Evolutionary conservation across 148 eudicot species (phyloP), one percentile per base, ranked within the genome.

Genomic region (Bassia scoparia): DNA sequence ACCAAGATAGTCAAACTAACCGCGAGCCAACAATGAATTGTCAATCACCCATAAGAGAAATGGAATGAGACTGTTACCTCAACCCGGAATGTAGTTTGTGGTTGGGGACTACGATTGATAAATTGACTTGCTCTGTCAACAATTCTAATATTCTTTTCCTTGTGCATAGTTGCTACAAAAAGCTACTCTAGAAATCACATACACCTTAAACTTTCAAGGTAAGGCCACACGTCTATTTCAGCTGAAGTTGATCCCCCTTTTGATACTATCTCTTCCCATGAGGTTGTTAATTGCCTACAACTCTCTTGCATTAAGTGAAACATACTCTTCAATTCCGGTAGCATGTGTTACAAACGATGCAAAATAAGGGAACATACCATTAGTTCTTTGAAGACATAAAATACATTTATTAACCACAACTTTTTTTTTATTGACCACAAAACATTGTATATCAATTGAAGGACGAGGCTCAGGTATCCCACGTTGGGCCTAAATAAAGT

Each of bases 131-230:
- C 53, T 77, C 80, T 3, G 29, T 63, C 63, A 70, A 75, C 43
- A 77, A 55, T 8, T 63, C 55, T 43, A 63, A 77, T 16, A 77
- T 62, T 34, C 64, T 41, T 44, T 13, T 29, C 63, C 80, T 14
- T 70, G 62, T 71, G 64, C 80, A 37, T 52, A 70, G 10, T 74
- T 77, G 53, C 80, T 70, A 4, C 75, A 70, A 53, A 77, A 77
- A 14, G 80, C 79, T 0, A 68, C 79, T 71, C 74, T 50, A 7
- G 79, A 69, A 61, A 76, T 76, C n/a, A 50, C n/a, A 20, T 77
- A n/a, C 80, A 18, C 54, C 63, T 29, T 26, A 77, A 70, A 29
- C 48, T 77, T 30, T 77, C 75, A 1, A 77, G 44, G 60, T 62
- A 41, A 70, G 75, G 75, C 64, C 70, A 61, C 26, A 77, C 80